Conservation (phyloP, 2,329 filamentous ascomycete species). For the Sclerotinia spermophila region DNA sequence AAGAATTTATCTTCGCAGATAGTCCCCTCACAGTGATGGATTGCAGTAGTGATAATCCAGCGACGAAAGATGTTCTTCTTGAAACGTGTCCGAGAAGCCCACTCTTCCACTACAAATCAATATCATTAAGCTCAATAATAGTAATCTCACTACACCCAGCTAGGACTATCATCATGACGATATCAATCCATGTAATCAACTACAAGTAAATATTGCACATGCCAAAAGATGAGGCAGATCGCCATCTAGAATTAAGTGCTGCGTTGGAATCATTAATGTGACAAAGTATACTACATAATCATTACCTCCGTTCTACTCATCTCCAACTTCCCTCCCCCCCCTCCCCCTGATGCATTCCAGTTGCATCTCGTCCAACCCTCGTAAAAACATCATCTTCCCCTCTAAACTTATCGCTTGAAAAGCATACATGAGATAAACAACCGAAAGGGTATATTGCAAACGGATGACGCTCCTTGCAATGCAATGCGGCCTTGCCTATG, state of each 20-base stretch:
- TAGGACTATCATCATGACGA: not conserved
- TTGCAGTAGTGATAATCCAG: not conserved
- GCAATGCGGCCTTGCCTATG: conserved; percentile 9
- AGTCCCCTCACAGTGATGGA: not conserved
- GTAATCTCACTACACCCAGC: no score
- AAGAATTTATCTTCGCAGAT: not conserved
- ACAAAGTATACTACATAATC: conserved; percentile 12
- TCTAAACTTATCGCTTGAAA: not conserved
- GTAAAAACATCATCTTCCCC: not conserved
- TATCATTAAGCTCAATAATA: no score
- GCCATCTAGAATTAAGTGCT: not conserved
- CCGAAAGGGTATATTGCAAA: conserved; percentile 15
- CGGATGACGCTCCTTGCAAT: conserved; percentile 10
- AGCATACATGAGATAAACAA: conserved; percentile 1
- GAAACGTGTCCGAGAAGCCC: not conserved
- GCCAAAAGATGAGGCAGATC: not conserved
- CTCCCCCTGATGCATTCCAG: not conserved
- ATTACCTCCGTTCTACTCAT: conserved; percentile 1
- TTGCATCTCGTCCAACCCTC: not conserved
- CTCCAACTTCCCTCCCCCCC: conserved; percentile 20
- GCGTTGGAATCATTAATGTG: conserved; percentile 1
- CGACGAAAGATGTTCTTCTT: not conserved
- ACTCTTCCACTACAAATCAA: no score
- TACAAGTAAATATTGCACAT: not conserved
- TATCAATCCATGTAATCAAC: not conserved